A percentile compares a stretch with the other conserved stretches of the same genome.
These are phyloP conservation scores for Funneliformis caledonium DNA, from an alignment of 371 early-diverging fungal species.

Conservation along the genomic window DNA sequence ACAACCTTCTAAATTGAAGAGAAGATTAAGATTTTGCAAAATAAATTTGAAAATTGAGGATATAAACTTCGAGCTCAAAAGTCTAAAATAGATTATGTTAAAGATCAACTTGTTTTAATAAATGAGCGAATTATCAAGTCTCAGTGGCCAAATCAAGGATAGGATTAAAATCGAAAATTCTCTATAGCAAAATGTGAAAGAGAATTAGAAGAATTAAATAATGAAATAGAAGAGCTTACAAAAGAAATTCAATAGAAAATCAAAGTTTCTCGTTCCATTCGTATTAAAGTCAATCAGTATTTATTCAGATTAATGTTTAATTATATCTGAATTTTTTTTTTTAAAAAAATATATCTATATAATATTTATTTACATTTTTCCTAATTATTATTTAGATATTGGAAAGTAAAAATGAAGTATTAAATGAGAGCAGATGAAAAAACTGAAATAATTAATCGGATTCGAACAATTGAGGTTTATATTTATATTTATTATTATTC, in stretches of 20 bases:
- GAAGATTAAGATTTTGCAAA: constrained; percentile 65
- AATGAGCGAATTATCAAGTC: constrained; percentile 69
- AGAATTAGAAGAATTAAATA: constrained; percentile 67
- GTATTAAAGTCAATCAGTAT: constrained; percentile 56
- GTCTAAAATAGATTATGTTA: constrained; percentile 80
- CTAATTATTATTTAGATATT: constrained; percentile 53
- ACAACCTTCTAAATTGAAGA: constrained; percentile 60
- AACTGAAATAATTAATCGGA: constrained; percentile 63
- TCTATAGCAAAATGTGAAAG: constrained; percentile 68
- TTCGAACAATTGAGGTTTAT: constrained; percentile 65
- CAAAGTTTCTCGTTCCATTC: constrained; percentile 56
- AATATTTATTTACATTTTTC: background rate
- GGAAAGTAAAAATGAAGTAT: constrained; percentile 72
- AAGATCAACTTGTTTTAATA: constrained; percentile 72
- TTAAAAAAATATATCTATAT: background rate
- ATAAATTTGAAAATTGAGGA: constrained; percentile 89
- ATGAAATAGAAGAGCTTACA: constrained; percentile 62
- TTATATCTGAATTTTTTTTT: background rate
- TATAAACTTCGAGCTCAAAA: constrained; percentile 85
- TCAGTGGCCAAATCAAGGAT: constrained; percentile 71
- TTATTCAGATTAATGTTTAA: background rate
- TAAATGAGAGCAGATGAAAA: constrained; percentile 74
- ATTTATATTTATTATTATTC: background rate
- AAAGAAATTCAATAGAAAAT: constrained; percentile 58
- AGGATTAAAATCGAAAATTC: constrained; percentile 65